These are phyloP conservation scores for Suhomyces ambrosiae DNA, from an alignment of 1,139 yeast species.

Conservation along the genomic window DNA sequence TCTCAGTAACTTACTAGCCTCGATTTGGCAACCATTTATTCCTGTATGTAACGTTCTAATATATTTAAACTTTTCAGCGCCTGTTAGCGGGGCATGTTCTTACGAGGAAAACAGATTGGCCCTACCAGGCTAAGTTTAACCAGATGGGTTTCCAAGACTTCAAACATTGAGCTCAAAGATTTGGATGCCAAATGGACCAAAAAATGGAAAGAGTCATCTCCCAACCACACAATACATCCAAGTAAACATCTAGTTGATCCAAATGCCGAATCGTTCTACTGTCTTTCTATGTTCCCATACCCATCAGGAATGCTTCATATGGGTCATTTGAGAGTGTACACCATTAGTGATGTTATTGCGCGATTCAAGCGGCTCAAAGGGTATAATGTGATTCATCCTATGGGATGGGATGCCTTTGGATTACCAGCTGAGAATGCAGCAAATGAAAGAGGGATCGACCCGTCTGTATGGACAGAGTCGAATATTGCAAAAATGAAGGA, in stretches of 20 bases:
- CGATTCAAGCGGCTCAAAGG: slow-evolving; percentile 80
- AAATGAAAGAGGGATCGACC: slow-evolving; percentile 76
- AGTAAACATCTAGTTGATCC: slow-evolving; percentile 31
- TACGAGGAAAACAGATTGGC: no score
- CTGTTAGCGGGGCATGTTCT: no score
- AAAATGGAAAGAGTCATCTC: slow-evolving; percentile 50
- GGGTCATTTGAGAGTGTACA: slow-evolving; percentile 92
- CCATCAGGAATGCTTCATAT: slow-evolving; percentile 92
- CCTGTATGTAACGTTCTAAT: no score
- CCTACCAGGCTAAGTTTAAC: background rate
- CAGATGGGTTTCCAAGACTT: background rate
- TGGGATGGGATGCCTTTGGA: slow-evolving; percentile 99
- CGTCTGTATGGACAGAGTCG: slow-evolving; percentile 76
- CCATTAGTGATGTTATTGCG: slow-evolving; percentile 83
- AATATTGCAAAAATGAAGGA: slow-evolving; percentile 82
- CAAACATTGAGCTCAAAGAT: slow-evolving; percentile 19
- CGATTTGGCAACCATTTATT: no score
- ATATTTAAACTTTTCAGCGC: no score
- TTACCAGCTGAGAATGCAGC: slow-evolving; percentile 99
- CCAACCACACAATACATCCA: slow-evolving; percentile 47
- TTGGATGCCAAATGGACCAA: slow-evolving; percentile 55
- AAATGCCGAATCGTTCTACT: slow-evolving; percentile 53
- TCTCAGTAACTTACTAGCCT: no score
- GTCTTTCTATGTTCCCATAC: slow-evolving; percentile 90
- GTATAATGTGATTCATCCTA: slow-evolving; percentile 81